A percentile compares a stretch with the other conserved stretches of the same genome.
phyloP scores from a whole-genome alignment of 2,329 filamentous ascomycete species.

The Penicillium sp. region DNA sequence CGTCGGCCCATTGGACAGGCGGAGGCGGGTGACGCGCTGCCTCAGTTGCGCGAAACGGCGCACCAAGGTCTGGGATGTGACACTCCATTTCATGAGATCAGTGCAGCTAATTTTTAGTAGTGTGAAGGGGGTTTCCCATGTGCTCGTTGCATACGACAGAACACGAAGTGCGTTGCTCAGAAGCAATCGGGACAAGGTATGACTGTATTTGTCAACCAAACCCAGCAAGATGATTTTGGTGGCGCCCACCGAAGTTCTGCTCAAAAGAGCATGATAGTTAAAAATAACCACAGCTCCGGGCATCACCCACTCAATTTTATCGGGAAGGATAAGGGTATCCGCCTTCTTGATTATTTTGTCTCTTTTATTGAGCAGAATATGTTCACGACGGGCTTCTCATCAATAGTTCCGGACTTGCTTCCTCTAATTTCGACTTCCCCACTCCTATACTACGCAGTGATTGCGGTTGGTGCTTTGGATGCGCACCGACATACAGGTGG shows the following conservation, averaged over 20 bases:
- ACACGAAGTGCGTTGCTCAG: neutral
- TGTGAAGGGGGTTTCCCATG: neutral
- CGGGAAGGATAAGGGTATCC: neutral
- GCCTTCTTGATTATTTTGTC: neutral
- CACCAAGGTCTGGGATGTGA: constrained; percentile 2
- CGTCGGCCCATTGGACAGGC: constrained; percentile 5
- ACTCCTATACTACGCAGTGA: neutral
- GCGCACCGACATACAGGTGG: neutral
- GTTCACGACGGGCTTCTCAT: neutral
- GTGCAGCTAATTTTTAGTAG: neutral
- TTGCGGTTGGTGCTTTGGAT: neutral
- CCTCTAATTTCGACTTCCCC: neutral
- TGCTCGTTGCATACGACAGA: neutral
- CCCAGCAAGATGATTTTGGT: neutral
- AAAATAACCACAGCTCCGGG: neutral
- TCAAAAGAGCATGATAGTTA: neutral
- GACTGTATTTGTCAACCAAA: neutral
- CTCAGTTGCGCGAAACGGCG: constrained; percentile 5
- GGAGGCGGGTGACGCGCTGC: constrained; percentile 5
- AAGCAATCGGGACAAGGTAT: neutral
- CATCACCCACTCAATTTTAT: neutral
- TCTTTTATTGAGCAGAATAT: neutral
- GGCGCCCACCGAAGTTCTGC: neutral
- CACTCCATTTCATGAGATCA: neutral
- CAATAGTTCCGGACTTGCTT: neutral